Evolutionary conservation across 2,329 filamentous ascomycete species (phyloP).

Genomic region (Catunica adiposa): DNA sequence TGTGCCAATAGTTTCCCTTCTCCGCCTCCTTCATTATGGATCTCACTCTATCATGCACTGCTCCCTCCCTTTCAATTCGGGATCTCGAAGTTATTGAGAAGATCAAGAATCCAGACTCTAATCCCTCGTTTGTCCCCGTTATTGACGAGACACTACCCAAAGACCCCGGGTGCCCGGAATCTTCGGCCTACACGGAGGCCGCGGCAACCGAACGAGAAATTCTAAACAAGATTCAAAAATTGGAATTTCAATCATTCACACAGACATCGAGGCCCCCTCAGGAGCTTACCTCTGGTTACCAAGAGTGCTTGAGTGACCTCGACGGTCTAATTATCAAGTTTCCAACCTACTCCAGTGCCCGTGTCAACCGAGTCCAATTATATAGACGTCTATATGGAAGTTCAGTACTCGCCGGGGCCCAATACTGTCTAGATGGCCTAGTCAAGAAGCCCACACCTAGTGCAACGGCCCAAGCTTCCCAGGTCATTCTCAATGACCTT

Average conservation of each 20-base stretch:
- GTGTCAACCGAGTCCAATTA: conserved; percentile 60
- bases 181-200: conserved; percentile 33
- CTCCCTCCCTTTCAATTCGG: conserved; percentile 19
- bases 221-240: conserved; percentile 35
- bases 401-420: conserved; percentile 31
- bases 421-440: conserved; percentile 26
- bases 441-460: conserved; percentile 22
- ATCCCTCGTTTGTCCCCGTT: conserved; percentile 36
- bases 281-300: conserved; percentile 29
- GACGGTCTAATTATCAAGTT: conserved; percentile 37
- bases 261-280: not conserved
- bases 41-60: not conserved
- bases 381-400: conserved; percentile 46
- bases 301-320: conserved; percentile 31
- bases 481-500: conserved; percentile 34
- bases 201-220: conserved; percentile 35
- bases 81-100: conserved; percentile 48
- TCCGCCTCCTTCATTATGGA: not conserved
- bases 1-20: not conserved
- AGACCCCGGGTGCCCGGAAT: conserved; percentile 40
- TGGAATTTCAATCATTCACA: conserved; percentile 36
- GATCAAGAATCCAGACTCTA: conserved; percentile 49
- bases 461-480: conserved; percentile 26
- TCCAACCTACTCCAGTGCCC: conserved; percentile 53
- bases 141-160: conserved; percentile 38